Evolutionary conservation across 192 early-diverging fungal genomes (phyloP).

Genomic region (Ramicandelaber brevisporus): DNA sequence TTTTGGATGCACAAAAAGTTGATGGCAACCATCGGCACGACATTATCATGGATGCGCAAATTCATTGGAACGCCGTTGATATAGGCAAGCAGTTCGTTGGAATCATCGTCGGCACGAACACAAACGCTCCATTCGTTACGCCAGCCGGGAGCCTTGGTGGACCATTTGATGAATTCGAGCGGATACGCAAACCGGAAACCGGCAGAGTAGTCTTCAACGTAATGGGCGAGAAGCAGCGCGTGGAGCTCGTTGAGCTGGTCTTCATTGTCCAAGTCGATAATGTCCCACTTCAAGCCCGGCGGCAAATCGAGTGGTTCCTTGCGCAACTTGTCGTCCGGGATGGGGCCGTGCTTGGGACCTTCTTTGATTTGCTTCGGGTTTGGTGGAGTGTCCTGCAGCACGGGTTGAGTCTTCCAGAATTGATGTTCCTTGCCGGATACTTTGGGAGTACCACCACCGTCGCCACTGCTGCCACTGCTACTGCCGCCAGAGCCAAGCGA

Average conservation of each 20-base stretch:
- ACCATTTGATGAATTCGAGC: conserved; percentile 81
- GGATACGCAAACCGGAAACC: conserved; percentile 95
- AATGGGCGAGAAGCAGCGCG: conserved; percentile 67
- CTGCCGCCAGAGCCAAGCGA: too few relatives aligned
- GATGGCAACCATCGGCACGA: conserved; percentile 69
- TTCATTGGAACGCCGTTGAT: conserved; percentile 82
- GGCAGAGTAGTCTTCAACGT: conserved; percentile 92
- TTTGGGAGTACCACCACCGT: too few relatives aligned
- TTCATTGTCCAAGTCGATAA: conserved; percentile 50
- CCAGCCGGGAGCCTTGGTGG: conserved; percentile 80
- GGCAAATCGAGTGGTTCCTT: conserved; percentile 63
- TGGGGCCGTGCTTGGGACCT: conserved; percentile 59
- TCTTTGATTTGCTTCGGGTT: conserved; percentile 31
- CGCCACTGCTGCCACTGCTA: too few relatives aligned
- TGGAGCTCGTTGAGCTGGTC: conserved; percentile 73
- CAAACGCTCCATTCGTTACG: conserved; percentile 74
- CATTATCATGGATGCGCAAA: conserved; percentile 34
- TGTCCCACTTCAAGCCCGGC: conserved; percentile 73
- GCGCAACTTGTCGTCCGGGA: conserved; percentile 45
- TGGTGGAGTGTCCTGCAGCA: too few relatives aligned
- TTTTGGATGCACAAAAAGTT: conserved; percentile 97
- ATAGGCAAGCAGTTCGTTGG: conserved; percentile 77
- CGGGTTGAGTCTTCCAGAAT: conserved; percentile 97
- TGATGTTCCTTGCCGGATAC: too few relatives aligned
- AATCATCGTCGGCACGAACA: conserved; percentile 40